Evolutionary conservation across 2,329 filamentous ascomycete species (phyloP).

Genomic region (Claviceps sp.): DNA sequence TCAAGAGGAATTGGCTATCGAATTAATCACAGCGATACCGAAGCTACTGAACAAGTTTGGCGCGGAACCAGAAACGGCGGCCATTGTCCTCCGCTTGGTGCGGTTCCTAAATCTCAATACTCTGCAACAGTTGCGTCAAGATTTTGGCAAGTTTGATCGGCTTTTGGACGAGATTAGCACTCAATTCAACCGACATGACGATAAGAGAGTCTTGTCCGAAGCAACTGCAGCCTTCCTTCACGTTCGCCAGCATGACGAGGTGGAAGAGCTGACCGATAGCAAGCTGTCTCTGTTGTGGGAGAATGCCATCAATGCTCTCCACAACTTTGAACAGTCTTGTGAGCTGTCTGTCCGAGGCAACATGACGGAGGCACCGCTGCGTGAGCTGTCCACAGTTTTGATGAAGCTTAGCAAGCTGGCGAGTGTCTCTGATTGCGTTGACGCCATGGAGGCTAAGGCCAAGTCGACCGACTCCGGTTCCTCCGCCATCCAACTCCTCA

Average conservation of each 20-base stretch:
- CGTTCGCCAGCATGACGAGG: slow-evolving; percentile 73
- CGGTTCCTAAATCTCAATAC: slow-evolving; percentile 76
- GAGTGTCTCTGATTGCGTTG: slow-evolving; percentile 63
- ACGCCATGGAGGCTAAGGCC: slow-evolving; percentile 54
- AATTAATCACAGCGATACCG: slow-evolving; percentile 68
- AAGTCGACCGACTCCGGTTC: slow-evolving; percentile 32
- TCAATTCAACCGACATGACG: slow-evolving; percentile 86
- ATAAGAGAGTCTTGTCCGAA: slow-evolving; percentile 72
- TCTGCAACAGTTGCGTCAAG: slow-evolving; percentile 80
- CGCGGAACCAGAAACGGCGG: slow-evolving; percentile 73
- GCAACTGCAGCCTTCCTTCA: slow-evolving; percentile 73
- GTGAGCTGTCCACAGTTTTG: slow-evolving; percentile 58
- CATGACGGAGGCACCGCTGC: slow-evolving; percentile 50
- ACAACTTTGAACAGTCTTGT: slow-evolving; percentile 55
- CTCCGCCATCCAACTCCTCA: slow-evolving; percentile 53
- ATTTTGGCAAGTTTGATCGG: slow-evolving; percentile 64
- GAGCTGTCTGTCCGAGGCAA: slow-evolving; percentile 61
- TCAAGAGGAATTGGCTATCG: slow-evolving; percentile 65
- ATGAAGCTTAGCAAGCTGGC: slow-evolving; percentile 71
- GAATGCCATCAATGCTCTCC: slow-evolving; percentile 59
- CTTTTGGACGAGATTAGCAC: slow-evolving; percentile 84
- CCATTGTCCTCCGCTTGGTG: slow-evolving; percentile 72
- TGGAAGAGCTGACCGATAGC: slow-evolving; percentile 70
- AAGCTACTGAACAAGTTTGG: slow-evolving; percentile 86
- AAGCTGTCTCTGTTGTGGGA: slow-evolving; percentile 82